Evolutionary conservation across 2,329 filamentous ascomycete species (phyloP), one percentile per base, ranked within the genome.

Genomic region (Aplosporella prunicola): DNA sequence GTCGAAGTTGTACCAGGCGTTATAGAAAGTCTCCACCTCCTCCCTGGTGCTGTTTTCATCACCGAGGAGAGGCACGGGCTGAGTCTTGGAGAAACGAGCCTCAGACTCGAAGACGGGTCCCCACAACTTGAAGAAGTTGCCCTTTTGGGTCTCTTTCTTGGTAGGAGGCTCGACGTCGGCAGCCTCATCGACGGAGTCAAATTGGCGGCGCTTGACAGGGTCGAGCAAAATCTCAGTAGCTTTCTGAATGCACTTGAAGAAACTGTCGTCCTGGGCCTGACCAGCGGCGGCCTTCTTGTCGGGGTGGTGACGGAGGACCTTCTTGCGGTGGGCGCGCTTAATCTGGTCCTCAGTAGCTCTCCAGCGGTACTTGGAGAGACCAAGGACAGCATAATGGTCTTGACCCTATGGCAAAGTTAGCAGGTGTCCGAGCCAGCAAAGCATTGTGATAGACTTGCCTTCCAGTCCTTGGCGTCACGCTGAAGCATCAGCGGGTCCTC

Each of bases 161-260:
- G 73, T 76, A 0, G 93, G 93, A 30, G 89, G 85, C 55, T 93
- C 84, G 42, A 94, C 81, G 41, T 98, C 84, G 45, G 91, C 91
- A 51, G 77, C 79, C 65, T 95, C 88, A 56, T 98, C 91, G 44
- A 96, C 88, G 2, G 86, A 94, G 65, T 98, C 91, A 67, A 82
- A 98, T 67, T 98, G 91, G 42, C 88, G 80, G 45, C 91, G 84
- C 69, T 86, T 93, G 61, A 80, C 72, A 35, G 91, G 91, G 68
- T 98, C 91, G 39, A 86, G 76, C 13, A 98, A 82, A 35, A 96
- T 75, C 56, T 98, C 91, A 52, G 82, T 89, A 41, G 91, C 91
- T 66, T 95, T 95, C 63, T 98, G 93, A 63, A 98, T 98, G 66
- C 93, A 98, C 76, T 98, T 98, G 82, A 98, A 98, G 74, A 98